A percentile compares a stretch with the other conserved stretches of the same genome.
Conservation (phyloP, 2,329 filamentous ascomycete genomes). For the Phaeoacremonium minimum region DNA sequence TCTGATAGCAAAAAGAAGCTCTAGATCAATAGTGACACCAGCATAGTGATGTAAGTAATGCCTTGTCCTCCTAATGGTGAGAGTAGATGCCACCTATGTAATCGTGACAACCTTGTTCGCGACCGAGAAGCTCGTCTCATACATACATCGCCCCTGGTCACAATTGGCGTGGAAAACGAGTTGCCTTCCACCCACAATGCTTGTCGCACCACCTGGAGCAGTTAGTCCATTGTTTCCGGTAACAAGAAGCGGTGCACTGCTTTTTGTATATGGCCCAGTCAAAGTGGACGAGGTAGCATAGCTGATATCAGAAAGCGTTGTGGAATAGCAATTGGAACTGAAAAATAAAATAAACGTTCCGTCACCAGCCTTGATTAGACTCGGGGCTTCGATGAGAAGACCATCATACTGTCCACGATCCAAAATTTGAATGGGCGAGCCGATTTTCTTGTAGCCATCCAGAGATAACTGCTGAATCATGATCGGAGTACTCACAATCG, state of each 20-base stretch:
- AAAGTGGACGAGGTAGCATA: slow-evolving; percentile 36
- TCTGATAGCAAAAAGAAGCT: too few relatives aligned
- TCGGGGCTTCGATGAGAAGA: slow-evolving; percentile 45
- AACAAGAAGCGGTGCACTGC: slow-evolving; percentile 23
- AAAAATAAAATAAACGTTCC: slow-evolving; percentile 44
- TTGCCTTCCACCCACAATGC: slow-evolving; percentile 18
- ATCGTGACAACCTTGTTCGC: not conserved
- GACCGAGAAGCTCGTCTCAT: slow-evolving; percentile 1
- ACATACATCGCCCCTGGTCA: slow-evolving; percentile 27
- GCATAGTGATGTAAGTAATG: too few relatives aligned
- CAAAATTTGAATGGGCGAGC: slow-evolving; percentile 26
- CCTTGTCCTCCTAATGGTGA: too few relatives aligned
- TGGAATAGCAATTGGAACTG: slow-evolving; percentile 39
- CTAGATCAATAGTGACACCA: too few relatives aligned
- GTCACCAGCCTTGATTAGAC: slow-evolving; percentile 22
- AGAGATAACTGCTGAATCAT: slow-evolving; percentile 33
- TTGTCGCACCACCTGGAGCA: slow-evolving; percentile 36
- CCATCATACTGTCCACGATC: slow-evolving; percentile 20
- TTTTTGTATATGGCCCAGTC: slow-evolving; percentile 30
- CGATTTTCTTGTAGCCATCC: slow-evolving; percentile 37
- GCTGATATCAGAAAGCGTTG: slow-evolving; percentile 35
- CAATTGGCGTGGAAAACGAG: slow-evolving; percentile 34
- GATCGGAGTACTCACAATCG: slow-evolving; percentile 29
- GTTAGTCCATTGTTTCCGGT: slow-evolving; percentile 30
- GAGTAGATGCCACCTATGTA: too few relatives aligned